These are phyloP conservation scores for Chaetoscypha palmicola DNA, from an alignment of 2,329 filamentous ascomycete genomes.

Conservation along the genomic window DNA sequence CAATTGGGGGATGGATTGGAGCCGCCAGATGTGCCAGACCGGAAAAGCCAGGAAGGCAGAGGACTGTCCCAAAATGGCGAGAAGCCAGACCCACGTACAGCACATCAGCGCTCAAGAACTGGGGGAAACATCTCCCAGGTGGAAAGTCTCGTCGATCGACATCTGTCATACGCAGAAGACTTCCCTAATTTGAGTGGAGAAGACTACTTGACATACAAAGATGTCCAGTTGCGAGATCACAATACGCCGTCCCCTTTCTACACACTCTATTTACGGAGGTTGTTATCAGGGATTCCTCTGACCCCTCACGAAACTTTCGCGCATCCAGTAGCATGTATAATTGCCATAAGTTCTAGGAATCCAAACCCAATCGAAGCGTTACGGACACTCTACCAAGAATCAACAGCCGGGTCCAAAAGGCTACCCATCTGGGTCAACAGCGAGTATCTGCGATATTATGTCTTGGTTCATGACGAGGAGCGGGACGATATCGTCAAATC, in stretches of 20 bases:
- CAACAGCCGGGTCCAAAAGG: slow-evolving; percentile 66
- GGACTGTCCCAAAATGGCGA: slow-evolving; percentile 17
- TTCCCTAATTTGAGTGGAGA: slow-evolving; percentile 25
- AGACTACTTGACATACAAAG: slow-evolving; percentile 34
- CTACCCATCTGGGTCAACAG: slow-evolving; percentile 82
- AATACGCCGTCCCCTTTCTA: slow-evolving; percentile 68
- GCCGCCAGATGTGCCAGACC: slow-evolving; percentile 37
- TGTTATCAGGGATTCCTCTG: slow-evolving; percentile 73
- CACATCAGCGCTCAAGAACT: slow-evolving; percentile 22
- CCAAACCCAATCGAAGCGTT: slow-evolving; percentile 79
- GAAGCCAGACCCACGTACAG: slow-evolving; percentile 11
- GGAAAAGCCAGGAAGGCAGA: slow-evolving; percentile 29
- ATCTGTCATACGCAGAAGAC: slow-evolving; percentile 68
- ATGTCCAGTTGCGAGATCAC: slow-evolving; percentile 24
- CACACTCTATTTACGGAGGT: slow-evolving; percentile 71
- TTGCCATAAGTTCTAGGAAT: slow-evolving; percentile 89
- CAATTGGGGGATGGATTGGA: slow-evolving; percentile 56
- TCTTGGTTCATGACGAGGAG: slow-evolving; percentile 94
- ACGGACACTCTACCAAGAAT: slow-evolving; percentile 74
- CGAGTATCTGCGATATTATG: slow-evolving; percentile 92
- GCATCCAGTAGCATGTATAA: slow-evolving; percentile 89
- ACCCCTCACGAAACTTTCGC: slow-evolving; percentile 87
- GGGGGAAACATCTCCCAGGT: slow-evolving; percentile 58
- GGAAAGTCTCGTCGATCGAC: slow-evolving; percentile 72
- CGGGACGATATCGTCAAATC: slow-evolving; percentile 86